These are phyloP conservation scores for Zygoascus sp. DNA, from an alignment of 1,139 yeast genomes.

Conservation along the genomic window DNA sequence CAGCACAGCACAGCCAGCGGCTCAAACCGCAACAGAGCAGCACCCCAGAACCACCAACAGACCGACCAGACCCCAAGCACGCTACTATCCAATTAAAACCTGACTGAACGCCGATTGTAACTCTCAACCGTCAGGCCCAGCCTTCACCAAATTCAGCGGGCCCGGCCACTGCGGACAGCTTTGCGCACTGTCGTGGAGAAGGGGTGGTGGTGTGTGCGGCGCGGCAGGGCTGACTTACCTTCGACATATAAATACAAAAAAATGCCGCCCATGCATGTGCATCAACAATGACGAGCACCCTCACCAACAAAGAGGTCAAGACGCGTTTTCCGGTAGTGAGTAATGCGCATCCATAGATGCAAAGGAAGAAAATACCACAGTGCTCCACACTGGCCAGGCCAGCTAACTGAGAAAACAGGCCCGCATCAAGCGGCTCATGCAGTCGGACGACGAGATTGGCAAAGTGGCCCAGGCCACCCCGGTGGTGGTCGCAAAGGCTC, in stretches of 20 bases:
- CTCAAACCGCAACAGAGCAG: no score
- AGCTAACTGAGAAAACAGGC: slow-evolving; percentile 43
- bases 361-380: background rate
- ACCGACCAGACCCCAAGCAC: no score
- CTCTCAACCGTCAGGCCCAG: no score
- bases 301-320: slow-evolving; percentile 47
- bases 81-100: no score
- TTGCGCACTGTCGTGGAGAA: no score
- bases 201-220: background rate
- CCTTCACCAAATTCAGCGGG: no score
- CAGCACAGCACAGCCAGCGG: no score
- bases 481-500: slow-evolving; percentile 88
- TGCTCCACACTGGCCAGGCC: background rate
- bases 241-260: background rate
- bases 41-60: no score
- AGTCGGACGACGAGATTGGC: slow-evolving; percentile 96
- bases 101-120: no score
- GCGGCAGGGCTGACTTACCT: no score
- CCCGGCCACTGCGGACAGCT: no score
- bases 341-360: slow-evolving; percentile 6
- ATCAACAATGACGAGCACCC: slow-evolving; percentile 1
- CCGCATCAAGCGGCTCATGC: slow-evolving; percentile 93
- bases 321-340: slow-evolving; percentile 84
- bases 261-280: background rate
- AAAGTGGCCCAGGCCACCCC: slow-evolving; percentile 99